Conservation (phyloP, 1,284 basidiomycete species). For the Heterobasidion irregulare region DNA sequence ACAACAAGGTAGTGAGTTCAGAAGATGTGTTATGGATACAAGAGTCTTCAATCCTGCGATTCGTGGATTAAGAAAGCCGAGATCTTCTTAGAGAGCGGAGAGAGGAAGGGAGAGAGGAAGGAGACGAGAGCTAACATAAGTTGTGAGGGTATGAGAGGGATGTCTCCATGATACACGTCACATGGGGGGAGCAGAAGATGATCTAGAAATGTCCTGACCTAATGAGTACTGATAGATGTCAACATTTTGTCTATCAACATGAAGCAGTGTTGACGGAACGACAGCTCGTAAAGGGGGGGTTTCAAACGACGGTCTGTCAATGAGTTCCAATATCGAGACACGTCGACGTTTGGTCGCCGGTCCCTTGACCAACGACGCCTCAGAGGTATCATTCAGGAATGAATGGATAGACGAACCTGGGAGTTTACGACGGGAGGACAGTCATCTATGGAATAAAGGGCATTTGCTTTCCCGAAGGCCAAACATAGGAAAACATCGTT, state of each 20-base stretch:
- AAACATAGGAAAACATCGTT: conserved; percentile 10
- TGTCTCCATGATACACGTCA: neutral
- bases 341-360: conserved; percentile 14
- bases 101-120: no score
- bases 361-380: conserved; percentile 11
- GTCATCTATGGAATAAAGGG: neutral
- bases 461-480: neutral
- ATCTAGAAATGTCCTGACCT: neutral
- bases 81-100: no score
- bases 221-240: neutral
- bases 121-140: no score
- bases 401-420: conserved; percentile 8
- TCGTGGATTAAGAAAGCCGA: no score
- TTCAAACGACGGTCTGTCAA: neutral
- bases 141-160: no score
- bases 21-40: no score
- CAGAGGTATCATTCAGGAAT: conserved; percentile 6
- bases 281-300: neutral
- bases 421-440: conserved; percentile 1
- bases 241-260: neutral
- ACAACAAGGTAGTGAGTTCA: no score
- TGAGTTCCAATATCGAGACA: conserved; percentile 2
- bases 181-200: neutral
- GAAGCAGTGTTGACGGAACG: neutral
- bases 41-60: no score